Conservation (phyloP, 2,329 filamentous ascomycete species). For the Neofusicoccum sp. region DNA sequence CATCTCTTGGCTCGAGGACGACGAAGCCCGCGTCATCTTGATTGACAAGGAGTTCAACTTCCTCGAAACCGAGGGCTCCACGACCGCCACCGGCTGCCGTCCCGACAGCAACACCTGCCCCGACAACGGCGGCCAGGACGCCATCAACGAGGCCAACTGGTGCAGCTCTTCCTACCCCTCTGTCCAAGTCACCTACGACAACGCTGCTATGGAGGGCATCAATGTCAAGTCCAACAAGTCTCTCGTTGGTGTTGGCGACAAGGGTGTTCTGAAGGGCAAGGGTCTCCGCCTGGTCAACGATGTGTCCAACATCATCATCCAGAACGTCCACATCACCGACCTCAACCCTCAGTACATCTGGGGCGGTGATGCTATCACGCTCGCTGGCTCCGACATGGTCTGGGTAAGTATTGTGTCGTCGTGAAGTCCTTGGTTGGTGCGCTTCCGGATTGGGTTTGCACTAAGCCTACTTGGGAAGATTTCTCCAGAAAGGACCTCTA, state of each 20-base stretch:
- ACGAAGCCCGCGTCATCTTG: constrained; percentile 23
- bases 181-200: constrained; percentile 33
- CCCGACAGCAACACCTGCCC: constrained; percentile 11
- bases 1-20: constrained; percentile 25
- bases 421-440: constrained; percentile 23
- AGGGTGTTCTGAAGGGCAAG: constrained; percentile 43
- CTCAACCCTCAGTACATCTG: constrained; percentile 41
- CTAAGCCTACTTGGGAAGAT: too few species aligned
- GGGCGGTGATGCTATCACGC: constrained; percentile 40
- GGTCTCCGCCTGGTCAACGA: constrained; percentile 38
- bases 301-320: constrained; percentile 40
- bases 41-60: constrained; percentile 30
- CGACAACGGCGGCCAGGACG: constrained; percentile 14
- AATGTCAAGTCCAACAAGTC: constrained; percentile 43
- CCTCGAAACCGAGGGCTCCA: constrained; percentile 25
- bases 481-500: too few species aligned
- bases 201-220: constrained; percentile 30
- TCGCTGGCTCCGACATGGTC: constrained; percentile 35
- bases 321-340: constrained; percentile 41
- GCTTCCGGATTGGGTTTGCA: background rate
- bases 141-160: constrained; percentile 17
- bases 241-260: constrained; percentile 41
- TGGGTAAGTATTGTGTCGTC: constrained; percentile 24
- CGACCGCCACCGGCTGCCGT: constrained; percentile 9
- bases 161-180: constrained; percentile 1